phyloP scores from a whole-genome alignment of 805 yeast species.

The Kazachstania psychrophila region DNA sequence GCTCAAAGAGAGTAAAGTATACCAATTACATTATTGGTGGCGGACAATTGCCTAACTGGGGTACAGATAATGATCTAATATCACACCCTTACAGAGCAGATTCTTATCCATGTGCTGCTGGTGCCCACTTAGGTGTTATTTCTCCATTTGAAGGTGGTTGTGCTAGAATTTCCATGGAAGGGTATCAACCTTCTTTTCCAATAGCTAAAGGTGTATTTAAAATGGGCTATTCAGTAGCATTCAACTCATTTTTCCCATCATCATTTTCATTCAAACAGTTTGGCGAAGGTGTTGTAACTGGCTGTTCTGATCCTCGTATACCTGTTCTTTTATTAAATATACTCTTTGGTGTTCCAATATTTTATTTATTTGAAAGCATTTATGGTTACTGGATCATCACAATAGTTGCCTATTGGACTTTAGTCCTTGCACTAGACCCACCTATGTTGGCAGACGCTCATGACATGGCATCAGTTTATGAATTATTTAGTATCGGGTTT shows the following conservation, averaged over 20 bases:
- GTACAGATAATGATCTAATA: slow-evolving; percentile 21
- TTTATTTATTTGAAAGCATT: slow-evolving; percentile 38
- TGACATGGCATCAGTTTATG: slow-evolving; percentile 43
- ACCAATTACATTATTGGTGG: slow-evolving; percentile 73
- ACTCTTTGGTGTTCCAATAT: slow-evolving; percentile 51
- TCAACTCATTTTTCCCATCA: slow-evolving; percentile 65
- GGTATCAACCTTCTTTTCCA: slow-evolving; percentile 42
- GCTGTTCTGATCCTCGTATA: slow-evolving; percentile 64
- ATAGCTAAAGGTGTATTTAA: slow-evolving; percentile 43
- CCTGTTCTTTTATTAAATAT: slow-evolving; percentile 49
- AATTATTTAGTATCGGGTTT: slow-evolving; percentile 59
- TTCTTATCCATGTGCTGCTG: slow-evolving; percentile 84
- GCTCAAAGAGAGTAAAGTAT: slow-evolving; percentile 57
- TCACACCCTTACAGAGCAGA: slow-evolving; percentile 75
- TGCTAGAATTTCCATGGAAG: slow-evolving; percentile 49
- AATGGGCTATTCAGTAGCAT: slow-evolving; percentile 41
- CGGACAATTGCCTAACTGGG: slow-evolving; percentile 32
- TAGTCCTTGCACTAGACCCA: slow-evolving; percentile 67
- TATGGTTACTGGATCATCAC: slow-evolving; percentile 54
- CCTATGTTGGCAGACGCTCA: slow-evolving; percentile 53
- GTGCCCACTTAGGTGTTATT: slow-evolving; percentile 73
- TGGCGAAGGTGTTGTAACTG: slow-evolving; percentile 30
- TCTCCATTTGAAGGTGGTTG: slow-evolving; percentile 75
- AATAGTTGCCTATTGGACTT: slow-evolving; percentile 75
- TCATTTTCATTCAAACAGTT: slow-evolving; percentile 53